A percentile compares a stretch with the other conserved stretches of the same genome.
Evolutionary conservation across 208 protist species (phyloP).

Genomic region (Crithidia mellificae): DNA sequence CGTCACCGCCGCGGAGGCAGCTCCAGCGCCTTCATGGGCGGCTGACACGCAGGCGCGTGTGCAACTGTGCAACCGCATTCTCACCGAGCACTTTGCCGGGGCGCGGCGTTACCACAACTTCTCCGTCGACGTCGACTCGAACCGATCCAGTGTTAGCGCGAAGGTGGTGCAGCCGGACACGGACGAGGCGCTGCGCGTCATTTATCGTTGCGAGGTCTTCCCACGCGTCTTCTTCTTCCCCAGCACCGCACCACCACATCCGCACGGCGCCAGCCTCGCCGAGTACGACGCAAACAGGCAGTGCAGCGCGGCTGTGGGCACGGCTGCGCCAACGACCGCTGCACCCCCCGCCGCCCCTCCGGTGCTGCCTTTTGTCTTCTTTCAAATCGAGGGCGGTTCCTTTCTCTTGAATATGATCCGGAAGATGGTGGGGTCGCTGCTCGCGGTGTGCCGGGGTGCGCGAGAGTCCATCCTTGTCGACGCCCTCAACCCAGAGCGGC

Average conservation of each 20-base stretch:
- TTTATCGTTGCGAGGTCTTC: conserved; percentile 72
- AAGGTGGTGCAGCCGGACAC: conserved; percentile 61
- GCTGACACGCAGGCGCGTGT: conserved; percentile 30
- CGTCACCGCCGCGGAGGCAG: background rate
- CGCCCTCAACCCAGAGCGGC: conserved; percentile 53
- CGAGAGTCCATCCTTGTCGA: conserved; percentile 47
- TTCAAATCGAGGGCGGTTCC: conserved; percentile 84
- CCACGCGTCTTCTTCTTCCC: conserved; percentile 66
- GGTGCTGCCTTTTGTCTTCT: conserved; percentile 66
- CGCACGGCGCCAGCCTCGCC: conserved; percentile 16
- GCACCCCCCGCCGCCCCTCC: background rate
- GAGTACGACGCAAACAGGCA: conserved; percentile 31
- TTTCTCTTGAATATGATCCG: conserved; percentile 92
- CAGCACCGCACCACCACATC: background rate
- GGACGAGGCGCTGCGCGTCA: conserved; percentile 66
- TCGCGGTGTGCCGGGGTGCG: conserved; percentile 69
- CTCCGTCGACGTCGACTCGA: conserved; percentile 58
- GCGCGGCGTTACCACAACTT: conserved; percentile 88
- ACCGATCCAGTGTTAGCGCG: conserved; percentile 30
- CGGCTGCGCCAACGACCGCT: background rate
- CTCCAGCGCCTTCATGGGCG: conserved; percentile 30
- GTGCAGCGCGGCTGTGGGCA: background rate
- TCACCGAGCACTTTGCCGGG: conserved; percentile 53
- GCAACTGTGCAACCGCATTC: conserved; percentile 46
- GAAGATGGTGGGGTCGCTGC: conserved; percentile 74